Conservation (phyloP, 2,329 filamentous ascomycete species). For the Helicocarpus griseus region DNA sequence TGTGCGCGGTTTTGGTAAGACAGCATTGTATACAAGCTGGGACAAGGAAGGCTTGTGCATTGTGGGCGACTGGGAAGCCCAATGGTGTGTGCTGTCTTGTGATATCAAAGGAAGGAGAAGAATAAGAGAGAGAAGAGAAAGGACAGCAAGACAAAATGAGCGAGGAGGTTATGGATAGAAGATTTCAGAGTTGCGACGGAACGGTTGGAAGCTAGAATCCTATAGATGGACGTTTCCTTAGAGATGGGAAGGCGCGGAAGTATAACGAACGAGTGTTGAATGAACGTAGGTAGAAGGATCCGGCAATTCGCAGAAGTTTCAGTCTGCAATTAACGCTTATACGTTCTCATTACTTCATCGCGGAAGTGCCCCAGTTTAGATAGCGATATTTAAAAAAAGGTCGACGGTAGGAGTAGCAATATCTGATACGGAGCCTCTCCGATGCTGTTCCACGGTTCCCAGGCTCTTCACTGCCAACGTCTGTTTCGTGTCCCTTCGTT, state of each 20-base stretch:
- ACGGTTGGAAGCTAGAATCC: background rate
- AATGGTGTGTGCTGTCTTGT: background rate
- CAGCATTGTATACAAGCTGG: constrained; percentile 48
- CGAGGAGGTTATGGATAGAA: background rate
- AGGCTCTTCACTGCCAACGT: background rate
- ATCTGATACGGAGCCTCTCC: background rate
- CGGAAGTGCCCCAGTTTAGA: background rate
- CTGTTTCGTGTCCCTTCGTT: background rate
- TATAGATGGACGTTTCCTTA: background rate
- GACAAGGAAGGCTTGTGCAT: constrained; percentile 54
- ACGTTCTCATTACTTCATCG: background rate
- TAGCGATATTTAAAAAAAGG: background rate
- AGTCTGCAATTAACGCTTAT: background rate
- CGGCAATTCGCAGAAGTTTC: background rate
- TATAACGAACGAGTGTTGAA: background rate
- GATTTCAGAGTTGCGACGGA: background rate
- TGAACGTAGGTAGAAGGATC: background rate
- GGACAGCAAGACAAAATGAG: background rate
- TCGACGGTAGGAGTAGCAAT: too few relatives aligned
- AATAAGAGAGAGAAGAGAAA: background rate
- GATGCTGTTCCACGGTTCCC: background rate
- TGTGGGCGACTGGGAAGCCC: constrained; percentile 14
- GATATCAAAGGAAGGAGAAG: background rate
- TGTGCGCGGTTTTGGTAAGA: constrained; percentile 47
- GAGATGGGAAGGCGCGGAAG: background rate